A percentile compares a stretch with the other conserved stretches of the same genome.
phyloP scores from a whole-genome alignment of 176 grass and related monocot genomes.

The Pharus latifolius region DNA sequence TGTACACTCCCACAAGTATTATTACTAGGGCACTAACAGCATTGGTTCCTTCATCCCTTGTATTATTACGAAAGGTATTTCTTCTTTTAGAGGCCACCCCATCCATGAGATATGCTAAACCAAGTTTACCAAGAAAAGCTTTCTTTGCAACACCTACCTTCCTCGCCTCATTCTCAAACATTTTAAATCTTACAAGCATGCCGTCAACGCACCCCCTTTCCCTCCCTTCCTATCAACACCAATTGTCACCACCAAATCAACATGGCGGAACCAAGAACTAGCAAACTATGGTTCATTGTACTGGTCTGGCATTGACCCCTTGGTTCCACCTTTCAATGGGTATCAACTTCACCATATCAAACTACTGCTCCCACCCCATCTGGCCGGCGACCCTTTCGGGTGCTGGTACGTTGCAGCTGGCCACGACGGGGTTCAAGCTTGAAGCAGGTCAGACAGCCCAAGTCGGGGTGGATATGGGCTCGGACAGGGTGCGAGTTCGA shows the following conservation, averaged over 20 bases:
- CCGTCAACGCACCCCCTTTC: constrained; percentile 32
- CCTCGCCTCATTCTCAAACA: not conserved
- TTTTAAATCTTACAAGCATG: constrained; percentile 35
- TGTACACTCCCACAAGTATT: constrained; percentile 20
- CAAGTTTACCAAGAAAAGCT: constrained; percentile 36
- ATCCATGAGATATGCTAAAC: constrained; percentile 58
- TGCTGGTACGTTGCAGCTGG: constrained; percentile 62
- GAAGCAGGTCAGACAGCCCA: constrained; percentile 44
- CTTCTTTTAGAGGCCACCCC: constrained; percentile 60
- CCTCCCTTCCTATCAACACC: not conserved
- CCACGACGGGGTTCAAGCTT: constrained; percentile 64
- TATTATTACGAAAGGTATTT: constrained; percentile 53
- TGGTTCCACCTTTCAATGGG: constrained; percentile 5
- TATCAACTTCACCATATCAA: constrained; percentile 62
- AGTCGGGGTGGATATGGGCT: constrained; percentile 87
- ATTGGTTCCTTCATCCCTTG: constrained; percentile 28
- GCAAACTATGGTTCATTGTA: constrained; percentile 15
- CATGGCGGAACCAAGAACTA: constrained; percentile 14
- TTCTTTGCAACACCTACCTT: not conserved
- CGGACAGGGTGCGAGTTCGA: constrained; percentile 88
- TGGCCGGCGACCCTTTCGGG: constrained; percentile 85
- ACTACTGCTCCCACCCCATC: constrained; percentile 71
- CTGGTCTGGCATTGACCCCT: not conserved
- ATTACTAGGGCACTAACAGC: not conserved
- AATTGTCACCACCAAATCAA: not conserved